These are phyloP conservation scores for Pyricularia pennisetigena DNA, from an alignment of 2,329 filamentous ascomycete species.

Conservation along the genomic window DNA sequence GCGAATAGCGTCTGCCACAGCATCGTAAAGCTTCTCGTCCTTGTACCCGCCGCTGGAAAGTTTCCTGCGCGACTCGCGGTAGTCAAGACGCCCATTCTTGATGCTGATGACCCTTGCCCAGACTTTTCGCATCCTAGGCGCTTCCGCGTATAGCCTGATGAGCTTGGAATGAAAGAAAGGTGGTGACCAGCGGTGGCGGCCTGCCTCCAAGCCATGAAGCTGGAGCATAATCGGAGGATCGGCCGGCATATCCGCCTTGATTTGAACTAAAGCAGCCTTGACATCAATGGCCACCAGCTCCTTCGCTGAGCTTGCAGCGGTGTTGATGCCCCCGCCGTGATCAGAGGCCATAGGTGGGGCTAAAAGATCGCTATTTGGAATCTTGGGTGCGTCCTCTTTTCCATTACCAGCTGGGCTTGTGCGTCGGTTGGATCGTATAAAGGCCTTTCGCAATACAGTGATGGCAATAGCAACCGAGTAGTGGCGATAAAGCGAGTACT, in stretches of 20 bases:
- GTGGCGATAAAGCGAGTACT: slow-evolving; percentile 90
- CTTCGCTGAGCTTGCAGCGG: slow-evolving; percentile 12
- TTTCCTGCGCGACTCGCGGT: slow-evolving; percentile 67
- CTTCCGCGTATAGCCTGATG: slow-evolving; percentile 76
- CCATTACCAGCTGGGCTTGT: slow-evolving; percentile 12
- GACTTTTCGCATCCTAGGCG: slow-evolving; percentile 68
- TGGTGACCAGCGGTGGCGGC: slow-evolving; percentile 76
- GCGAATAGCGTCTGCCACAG: slow-evolving; percentile 77
- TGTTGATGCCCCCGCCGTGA: neutral
- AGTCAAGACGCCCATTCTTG: slow-evolving; percentile 70
- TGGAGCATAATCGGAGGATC: slow-evolving; percentile 92
- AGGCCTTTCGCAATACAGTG: slow-evolving; percentile 64
- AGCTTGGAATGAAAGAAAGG: slow-evolving; percentile 73
- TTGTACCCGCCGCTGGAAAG: slow-evolving; percentile 44
- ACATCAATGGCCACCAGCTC: slow-evolving; percentile 78
- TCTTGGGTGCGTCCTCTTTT: slow-evolving; percentile 5
- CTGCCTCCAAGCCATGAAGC: slow-evolving; percentile 70
- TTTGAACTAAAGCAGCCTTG: slow-evolving; percentile 69
- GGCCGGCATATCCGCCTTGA: slow-evolving; percentile 80
- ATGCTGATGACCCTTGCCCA: slow-evolving; percentile 85
- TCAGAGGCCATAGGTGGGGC: neutral
- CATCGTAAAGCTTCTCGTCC: slow-evolving; percentile 74
- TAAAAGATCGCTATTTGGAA: slow-evolving; percentile 17
- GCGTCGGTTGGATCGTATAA: slow-evolving; percentile 37
- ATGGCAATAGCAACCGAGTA: slow-evolving; percentile 79